These are phyloP conservation scores for Penicillium riverlandense DNA, from an alignment of 495 filamentous ascomycete genomes.

Conservation along the genomic window DNA sequence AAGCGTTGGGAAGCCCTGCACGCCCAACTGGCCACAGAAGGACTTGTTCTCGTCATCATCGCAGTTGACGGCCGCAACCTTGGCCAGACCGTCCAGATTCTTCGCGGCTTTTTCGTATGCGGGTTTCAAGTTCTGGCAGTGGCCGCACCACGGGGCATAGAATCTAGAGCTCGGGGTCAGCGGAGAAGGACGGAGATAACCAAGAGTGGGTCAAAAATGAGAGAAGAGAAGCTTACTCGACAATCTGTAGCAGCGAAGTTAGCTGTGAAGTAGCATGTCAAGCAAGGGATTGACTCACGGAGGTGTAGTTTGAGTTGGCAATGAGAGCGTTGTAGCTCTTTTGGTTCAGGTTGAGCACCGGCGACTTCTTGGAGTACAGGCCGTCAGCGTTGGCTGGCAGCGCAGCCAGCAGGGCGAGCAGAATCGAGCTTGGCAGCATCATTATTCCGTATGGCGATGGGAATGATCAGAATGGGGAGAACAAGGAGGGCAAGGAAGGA, in stretches of 20 bases:
- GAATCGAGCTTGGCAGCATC: slow-evolving; percentile 20
- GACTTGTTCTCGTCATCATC: slow-evolving; percentile 91
- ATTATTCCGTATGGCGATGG: background rate
- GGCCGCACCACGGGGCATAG: slow-evolving; percentile 94
- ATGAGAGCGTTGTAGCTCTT: slow-evolving; percentile 81
- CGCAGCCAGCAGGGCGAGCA: slow-evolving; percentile 49
- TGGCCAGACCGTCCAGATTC: slow-evolving; percentile 79
- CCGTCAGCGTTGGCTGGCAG: slow-evolving; percentile 58
- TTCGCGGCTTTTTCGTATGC: slow-evolving; percentile 92
- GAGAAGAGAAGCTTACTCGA: slow-evolving; percentile 51
- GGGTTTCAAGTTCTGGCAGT: slow-evolving; percentile 92
- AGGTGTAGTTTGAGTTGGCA: slow-evolving; percentile 81
- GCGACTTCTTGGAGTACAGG: slow-evolving; percentile 80
- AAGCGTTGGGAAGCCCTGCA: slow-evolving; percentile 92
- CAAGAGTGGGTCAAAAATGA: background rate
- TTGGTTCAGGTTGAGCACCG: slow-evolving; percentile 78
- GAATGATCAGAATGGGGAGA: background rate
- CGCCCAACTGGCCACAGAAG: slow-evolving; percentile 80
- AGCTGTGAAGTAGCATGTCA: slow-evolving; percentile 4
- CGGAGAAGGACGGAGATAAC: slow-evolving; percentile 6
- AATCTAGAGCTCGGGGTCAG: slow-evolving; percentile 52
- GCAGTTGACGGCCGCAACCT: slow-evolving; percentile 92
- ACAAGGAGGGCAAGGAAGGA: background rate
- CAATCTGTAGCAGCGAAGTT: slow-evolving; percentile 41
- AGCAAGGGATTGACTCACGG: slow-evolving; percentile 50